Percentiles rank a stretch among this genome's conserved stretches.
Conservation (phyloP, 495 filamentous ascomycete genomes). For the Podospora australis region DNA sequence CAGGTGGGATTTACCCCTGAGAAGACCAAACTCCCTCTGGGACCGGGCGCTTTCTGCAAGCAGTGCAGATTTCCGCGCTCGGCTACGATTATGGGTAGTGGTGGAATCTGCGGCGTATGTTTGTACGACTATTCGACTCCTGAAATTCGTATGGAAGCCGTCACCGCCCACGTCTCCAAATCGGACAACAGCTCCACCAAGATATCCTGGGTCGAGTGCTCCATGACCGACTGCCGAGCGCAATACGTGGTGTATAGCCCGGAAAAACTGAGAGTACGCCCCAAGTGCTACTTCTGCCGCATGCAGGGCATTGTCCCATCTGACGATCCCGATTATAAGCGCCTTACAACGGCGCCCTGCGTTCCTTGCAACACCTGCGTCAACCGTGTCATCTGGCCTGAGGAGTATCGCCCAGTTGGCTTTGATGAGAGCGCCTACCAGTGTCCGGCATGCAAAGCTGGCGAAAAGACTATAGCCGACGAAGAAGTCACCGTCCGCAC, state of each 20-base stretch:
- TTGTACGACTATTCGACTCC: neutral
- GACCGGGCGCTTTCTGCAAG: slow-evolving; percentile 34
- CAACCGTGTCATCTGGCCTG: slow-evolving; percentile 39
- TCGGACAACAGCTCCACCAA: slow-evolving; percentile 16
- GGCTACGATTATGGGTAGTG: slow-evolving; percentile 37
- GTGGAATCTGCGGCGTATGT: slow-evolving; percentile 36
- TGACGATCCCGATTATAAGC: neutral
- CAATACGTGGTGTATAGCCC: slow-evolving; percentile 43
- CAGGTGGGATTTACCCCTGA: slow-evolving; percentile 36
- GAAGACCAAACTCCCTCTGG: slow-evolving; percentile 30
- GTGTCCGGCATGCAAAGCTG: slow-evolving; percentile 31
- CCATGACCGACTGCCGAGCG: slow-evolving; percentile 29
- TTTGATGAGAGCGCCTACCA: slow-evolving; percentile 24
- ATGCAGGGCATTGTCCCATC: neutral
- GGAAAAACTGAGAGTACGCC: slow-evolving; percentile 29
- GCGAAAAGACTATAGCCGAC: slow-evolving; percentile 19
- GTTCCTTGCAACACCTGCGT: slow-evolving; percentile 36
- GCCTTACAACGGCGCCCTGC: slow-evolving; percentile 16
- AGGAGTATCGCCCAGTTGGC: slow-evolving; percentile 26
- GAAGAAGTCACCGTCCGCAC: slow-evolving; percentile 25
- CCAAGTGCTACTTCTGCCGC: slow-evolving; percentile 44
- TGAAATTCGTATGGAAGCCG: slow-evolving; percentile 7
- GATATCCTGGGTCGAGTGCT: slow-evolving; percentile 40
- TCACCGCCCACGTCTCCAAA: slow-evolving; percentile 22
- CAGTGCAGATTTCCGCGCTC: slow-evolving; percentile 38